Evolutionary conservation across 2,329 filamentous ascomycete genomes (phyloP), one percentile per base, ranked within the genome.

Genomic region (Penicillium sp.): DNA sequence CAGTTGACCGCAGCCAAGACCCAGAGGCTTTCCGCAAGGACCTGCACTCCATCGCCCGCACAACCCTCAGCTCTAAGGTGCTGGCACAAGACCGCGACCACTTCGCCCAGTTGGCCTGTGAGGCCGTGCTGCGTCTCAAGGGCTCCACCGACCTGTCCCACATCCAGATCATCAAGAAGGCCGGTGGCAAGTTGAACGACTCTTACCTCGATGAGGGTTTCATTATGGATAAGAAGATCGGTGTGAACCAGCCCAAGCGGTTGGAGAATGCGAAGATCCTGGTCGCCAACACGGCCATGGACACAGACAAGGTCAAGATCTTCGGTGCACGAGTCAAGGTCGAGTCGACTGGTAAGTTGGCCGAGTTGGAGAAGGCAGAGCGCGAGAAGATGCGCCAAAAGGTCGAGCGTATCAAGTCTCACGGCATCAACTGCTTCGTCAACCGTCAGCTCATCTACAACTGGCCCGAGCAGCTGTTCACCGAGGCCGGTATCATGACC

Each of bases 291-390:
- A 99, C 94, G 9, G 89, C 92, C 11, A 99, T 99, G 94, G 94
- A 99, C 77, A 99, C 94, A 34, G 94, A 99, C 79, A 99, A 99
- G 83, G 90, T 99, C 80, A 99, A 99, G 84, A 97, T 99, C 68
- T 99, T 99, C 68, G 94, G 94, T 60, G 94, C 94, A 14, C 86
- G 93, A 55, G 91, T 99, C 68, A 97, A 97, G 83, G 94, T 99
- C 56, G 89, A 90, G 64, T 93, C 91, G 31, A 99, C 94, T 3
- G 91, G 91, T 73, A 97, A 97, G 82, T 84, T 99, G 46, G 94
- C 94, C n/a, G 94, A 99, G 69, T 82, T 99, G 50, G 94, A 99
- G 77, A 96, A 95, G 83, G 94, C 94, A 5, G 94, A 97, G 81
- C 89, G 91, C 68, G 94, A 99, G 68, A 97, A 97, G 87, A 99